Evolutionary conservation across 139 green algal genomes (phyloP).

Genomic region (Dunaliella primolecta): DNA sequence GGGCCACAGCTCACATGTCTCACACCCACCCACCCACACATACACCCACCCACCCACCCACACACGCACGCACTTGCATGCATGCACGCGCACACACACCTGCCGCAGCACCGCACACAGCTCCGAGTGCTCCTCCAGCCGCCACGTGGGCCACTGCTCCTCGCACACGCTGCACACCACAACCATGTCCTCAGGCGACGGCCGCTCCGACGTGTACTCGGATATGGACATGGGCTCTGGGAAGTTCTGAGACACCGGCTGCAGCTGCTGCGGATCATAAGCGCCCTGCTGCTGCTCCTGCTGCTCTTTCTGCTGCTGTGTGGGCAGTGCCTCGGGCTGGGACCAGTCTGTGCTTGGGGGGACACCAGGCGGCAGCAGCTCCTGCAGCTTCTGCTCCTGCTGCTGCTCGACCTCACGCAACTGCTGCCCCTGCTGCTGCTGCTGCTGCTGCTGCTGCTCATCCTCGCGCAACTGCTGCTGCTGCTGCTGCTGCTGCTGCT

Average conservation of each 20-base stretch:
- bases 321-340: background rate
- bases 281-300: background rate
- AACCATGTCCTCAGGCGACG: slow-evolving; percentile 20
- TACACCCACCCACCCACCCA: background rate
- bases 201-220: background rate
- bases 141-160: slow-evolving; percentile 33
- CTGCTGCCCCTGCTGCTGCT: background rate
- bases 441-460: background rate
- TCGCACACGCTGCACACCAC: slow-evolving; percentile 48
- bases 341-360: background rate
- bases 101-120: slow-evolving; percentile 43
- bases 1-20: no score
- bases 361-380: background rate
- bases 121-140: slow-evolving; percentile 49
- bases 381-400: background rate
- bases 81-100: background rate
- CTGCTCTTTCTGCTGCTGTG: background rate
- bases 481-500: background rate
- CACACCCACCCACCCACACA: background rate
- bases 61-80: background rate
- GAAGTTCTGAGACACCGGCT: background rate
- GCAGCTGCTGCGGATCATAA: background rate
- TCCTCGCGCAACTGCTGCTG: no score
- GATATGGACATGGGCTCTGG: background rate
- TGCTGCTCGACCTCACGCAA: no score